Conservation (phyloP, 345 rosid genomes). For the Camelina laxa region DNA sequence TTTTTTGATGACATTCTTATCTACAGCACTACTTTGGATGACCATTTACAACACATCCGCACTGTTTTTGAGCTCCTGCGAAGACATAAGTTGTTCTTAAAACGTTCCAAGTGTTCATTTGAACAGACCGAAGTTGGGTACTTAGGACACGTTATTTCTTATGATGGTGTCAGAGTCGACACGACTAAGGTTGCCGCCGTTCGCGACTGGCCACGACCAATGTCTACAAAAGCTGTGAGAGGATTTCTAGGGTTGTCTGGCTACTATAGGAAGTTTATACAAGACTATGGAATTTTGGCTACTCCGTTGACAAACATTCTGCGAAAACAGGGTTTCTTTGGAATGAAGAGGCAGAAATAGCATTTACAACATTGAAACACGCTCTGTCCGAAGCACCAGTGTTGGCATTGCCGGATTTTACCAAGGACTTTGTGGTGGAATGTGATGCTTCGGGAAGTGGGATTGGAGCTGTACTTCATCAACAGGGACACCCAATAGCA, state of each 20-base stretch:
- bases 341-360: background rate
- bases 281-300: background rate
- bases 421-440: background rate
- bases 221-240: background rate
- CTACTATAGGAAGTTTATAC: background rate
- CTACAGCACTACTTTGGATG: too few species aligned
- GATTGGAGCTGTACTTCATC: background rate
- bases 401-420: background rate
- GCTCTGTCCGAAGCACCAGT: background rate
- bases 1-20: too few species aligned
- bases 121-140: background rate
- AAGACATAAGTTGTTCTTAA: too few species aligned
- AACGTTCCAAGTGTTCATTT: too few species aligned
- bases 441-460: background rate
- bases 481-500: background rate
- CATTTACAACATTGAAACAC: background rate
- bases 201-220: background rate
- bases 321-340: background rate
- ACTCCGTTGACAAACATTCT: background rate
- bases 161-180: background rate
- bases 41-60: too few species aligned
- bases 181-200: background rate
- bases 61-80: too few species aligned
- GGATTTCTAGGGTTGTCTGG: background rate
- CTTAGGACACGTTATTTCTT: background rate